phyloP scores from a whole-genome alignment of 2,329 filamentous ascomycete genomes.

The Zymoseptoria crescenta region DNA sequence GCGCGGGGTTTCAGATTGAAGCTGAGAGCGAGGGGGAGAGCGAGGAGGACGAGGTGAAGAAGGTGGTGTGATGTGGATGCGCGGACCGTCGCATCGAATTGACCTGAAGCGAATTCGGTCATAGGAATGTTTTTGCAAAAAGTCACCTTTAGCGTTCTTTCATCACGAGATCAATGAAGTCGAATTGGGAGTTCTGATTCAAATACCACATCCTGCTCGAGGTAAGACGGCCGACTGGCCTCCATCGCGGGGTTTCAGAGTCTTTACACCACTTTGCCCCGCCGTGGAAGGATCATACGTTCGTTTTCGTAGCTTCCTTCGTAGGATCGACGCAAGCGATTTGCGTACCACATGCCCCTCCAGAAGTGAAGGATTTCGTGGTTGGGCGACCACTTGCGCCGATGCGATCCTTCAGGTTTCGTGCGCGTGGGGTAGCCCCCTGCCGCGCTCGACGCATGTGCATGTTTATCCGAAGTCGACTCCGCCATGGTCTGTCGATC shows the following conservation, averaged over 20 bases:
- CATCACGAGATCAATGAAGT: background rate
- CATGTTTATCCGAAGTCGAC: too few species aligned
- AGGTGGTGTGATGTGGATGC: slow-evolving; percentile 10
- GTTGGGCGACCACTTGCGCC: background rate
- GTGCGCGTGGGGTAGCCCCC: too few species aligned
- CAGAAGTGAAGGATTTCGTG: background rate
- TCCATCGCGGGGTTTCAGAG: background rate
- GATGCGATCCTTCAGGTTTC: too few species aligned
- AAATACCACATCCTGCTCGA: background rate
- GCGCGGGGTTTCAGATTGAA: slow-evolving; percentile 18
- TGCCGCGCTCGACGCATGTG: too few species aligned
- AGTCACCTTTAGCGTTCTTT: background rate
- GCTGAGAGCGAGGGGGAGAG: slow-evolving; percentile 11
- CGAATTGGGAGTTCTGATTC: background rate
- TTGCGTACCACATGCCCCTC: background rate
- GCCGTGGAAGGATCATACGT: background rate
- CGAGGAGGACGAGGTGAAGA: slow-evolving; percentile 19
- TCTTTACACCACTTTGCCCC: background rate
- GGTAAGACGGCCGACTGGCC: too few species aligned
- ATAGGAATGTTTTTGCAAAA: background rate
- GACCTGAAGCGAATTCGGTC: background rate
- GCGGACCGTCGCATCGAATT: background rate
- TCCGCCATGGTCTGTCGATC: too few species aligned
- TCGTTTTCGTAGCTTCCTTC: background rate
- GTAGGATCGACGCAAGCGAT: background rate